Evolutionary conservation across 2,329 filamentous ascomycete genomes (phyloP), one percentile per base, ranked within the genome.

Genomic region (Chaetomium globosum): DNA sequence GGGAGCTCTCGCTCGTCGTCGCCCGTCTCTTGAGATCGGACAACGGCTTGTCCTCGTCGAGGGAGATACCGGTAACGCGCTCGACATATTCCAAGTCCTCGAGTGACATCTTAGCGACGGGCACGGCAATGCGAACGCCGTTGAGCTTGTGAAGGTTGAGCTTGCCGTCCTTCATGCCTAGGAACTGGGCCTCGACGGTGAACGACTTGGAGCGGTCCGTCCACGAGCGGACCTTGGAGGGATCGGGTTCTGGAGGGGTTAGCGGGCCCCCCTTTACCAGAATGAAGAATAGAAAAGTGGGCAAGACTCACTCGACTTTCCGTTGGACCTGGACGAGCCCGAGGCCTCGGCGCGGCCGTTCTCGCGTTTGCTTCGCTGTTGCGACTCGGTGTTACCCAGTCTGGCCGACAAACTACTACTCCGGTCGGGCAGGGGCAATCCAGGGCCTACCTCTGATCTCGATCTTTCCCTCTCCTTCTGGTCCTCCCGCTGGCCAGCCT

Each of bases 61-160:
- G 81, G 13, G 93, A 97, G 58, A 92, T 85, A 43, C 93, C 93
- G n/a, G 93, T 95, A 19, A 87, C 82, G 66, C 85, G 87, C 78
- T 99, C 95, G 63, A 99, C 94, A 73, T 96, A 98, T 78, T 97
- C 94, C 48, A 99, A 83, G 78, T 99, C 95, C 74, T 94, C 91
- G 51, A 93, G 84, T 0, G 94, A 96, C 95, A 99, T 99, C 77
- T 99, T 99, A 48, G 87, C 83, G 31, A 98, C 87, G 2, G 95
- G 95, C 4, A 99, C 95, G 9, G 95, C 95, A 77, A 99, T 99
- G 78, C 98, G 98, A 73, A 99, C 93, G 46, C 95, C 95, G 75
- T 99, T 99, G 79, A 92, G 85, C 80, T 99, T 99, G 81, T 99
- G 95, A 26, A 99, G 82, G 77, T 99, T 96, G 70, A 99, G 96